These are phyloP conservation scores for Coniochaeta hoffmannii DNA, from an alignment of 2,329 filamentous ascomycete species.

Conservation along the genomic window DNA sequence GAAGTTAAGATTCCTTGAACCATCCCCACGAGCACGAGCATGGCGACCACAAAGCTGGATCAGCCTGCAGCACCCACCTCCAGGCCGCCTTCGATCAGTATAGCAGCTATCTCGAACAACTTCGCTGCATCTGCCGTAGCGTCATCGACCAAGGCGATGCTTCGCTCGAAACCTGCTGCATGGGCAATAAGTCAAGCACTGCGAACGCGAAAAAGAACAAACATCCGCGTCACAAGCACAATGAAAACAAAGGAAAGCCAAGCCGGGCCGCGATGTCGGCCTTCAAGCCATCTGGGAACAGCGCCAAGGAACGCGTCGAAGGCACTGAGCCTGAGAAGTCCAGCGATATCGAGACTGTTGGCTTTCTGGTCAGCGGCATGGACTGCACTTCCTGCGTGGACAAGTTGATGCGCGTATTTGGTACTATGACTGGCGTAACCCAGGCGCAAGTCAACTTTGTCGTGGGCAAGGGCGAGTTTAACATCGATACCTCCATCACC, in stretches of 20 bases:
- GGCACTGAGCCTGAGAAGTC: too few species aligned
- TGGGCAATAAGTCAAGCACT: not conserved
- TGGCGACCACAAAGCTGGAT: not conserved
- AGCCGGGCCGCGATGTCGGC: too few species aligned
- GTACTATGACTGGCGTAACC: conserved; percentile 17
- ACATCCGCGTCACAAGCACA: too few species aligned
- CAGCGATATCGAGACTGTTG: too few species aligned
- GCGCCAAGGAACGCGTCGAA: too few species aligned
- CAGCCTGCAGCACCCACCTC: conserved; percentile 24
- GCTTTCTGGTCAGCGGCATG: conserved; percentile 19
- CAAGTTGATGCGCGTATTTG: conserved; percentile 16
- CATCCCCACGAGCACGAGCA: conserved; percentile 16
- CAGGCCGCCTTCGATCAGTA: conserved; percentile 25
- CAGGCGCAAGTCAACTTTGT: conserved; percentile 29
- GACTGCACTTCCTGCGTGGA: conserved; percentile 27
- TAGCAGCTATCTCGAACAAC: conserved; percentile 24
- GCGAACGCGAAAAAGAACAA: conserved; percentile 5
- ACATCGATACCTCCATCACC: conserved; percentile 14
- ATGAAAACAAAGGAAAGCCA: too few species aligned
- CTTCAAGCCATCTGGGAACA: too few species aligned
- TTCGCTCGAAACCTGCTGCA: conserved; percentile 3
- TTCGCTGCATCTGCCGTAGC: conserved; percentile 28
- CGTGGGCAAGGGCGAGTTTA: conserved; percentile 27
- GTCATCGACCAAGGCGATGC: conserved; percentile 19
- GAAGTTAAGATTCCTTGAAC: conserved; percentile 5